phyloP scores from a whole-genome alignment of 306 rosid species.

The Acacia confusa region DNA sequence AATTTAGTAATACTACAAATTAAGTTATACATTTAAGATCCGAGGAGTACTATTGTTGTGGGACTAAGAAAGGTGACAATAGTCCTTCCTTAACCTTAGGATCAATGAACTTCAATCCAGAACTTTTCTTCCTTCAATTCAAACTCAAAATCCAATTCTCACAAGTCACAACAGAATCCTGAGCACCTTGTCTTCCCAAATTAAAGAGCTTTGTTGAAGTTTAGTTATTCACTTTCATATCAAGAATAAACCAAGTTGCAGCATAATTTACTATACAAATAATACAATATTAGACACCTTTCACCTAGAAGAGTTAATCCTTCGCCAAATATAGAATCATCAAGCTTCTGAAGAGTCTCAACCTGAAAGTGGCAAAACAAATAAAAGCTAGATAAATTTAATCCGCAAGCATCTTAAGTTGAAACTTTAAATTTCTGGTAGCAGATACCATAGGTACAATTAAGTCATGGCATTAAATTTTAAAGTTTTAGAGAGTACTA shows the following conservation, averaged over 20 bases:
- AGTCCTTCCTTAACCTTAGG: not conserved
- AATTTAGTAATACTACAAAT: too few relatives aligned
- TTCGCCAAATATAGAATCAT: slow-evolving; percentile 70
- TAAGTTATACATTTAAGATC: too few relatives aligned
- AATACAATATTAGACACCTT: slow-evolving; percentile 44
- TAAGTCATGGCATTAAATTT: not conserved
- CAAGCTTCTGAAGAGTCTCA: slow-evolving; percentile 61
- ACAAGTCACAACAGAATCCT: not conserved
- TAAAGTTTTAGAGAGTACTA: not conserved
- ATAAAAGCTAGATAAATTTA: slow-evolving; percentile 7
- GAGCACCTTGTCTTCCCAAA: not conserved
- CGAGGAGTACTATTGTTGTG: not conserved
- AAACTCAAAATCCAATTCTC: not conserved
- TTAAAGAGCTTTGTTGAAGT: not conserved
- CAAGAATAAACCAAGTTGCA: slow-evolving; percentile 15
- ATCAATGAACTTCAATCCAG: too few relatives aligned
- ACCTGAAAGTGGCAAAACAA: slow-evolving; percentile 51
- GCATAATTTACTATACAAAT: not conserved
- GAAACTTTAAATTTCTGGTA: not conserved
- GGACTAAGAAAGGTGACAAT: not conserved
- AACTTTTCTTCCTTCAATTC: not conserved
- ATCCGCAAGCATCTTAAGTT: not conserved
- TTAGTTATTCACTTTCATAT: not conserved
- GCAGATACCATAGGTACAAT: not conserved
- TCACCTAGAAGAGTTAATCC: slow-evolving; percentile 74